Evolutionary conservation across 31 red algal genomes (phyloP).

Genomic region (Odonthalia washingtoniensis): DNA sequence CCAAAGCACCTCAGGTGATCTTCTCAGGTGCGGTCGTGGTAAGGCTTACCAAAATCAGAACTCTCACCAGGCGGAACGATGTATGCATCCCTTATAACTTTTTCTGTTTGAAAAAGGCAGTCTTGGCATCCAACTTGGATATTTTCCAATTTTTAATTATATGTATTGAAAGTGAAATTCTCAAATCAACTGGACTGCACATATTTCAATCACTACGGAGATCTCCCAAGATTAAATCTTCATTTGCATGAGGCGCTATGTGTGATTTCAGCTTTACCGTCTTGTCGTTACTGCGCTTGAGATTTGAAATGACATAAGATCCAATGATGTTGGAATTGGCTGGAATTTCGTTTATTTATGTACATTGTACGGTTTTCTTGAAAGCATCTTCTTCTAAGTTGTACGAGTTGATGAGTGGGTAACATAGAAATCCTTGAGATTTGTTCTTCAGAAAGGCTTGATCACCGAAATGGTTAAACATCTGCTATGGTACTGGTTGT

Average conservation of each 20-base stretch:
- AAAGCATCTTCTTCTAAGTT: no score
- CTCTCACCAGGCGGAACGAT: slow-evolving; percentile 24
- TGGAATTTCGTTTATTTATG: no score
- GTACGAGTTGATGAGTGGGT: no score
- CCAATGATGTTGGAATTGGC: slow-evolving; percentile 31
- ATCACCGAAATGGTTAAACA: no score
- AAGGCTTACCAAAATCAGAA: neutral
- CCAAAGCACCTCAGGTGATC: no score
- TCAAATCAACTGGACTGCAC: neutral
- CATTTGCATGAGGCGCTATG: slow-evolving; percentile 13
- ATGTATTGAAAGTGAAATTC: slow-evolving; percentile 7
- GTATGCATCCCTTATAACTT: neutral
- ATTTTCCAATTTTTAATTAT: neutral
- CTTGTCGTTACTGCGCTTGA: slow-evolving; percentile 15
- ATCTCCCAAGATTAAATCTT: slow-evolving; percentile 15
- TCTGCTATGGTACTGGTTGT: no score
- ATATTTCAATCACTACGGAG: neutral
- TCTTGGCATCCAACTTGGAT: slow-evolving; percentile 27
- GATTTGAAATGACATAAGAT: slow-evolving; percentile 23
- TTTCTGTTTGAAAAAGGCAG: no score
- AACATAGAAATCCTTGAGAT: no score
- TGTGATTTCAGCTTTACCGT: slow-evolving; percentile 15
- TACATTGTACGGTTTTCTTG: no score
- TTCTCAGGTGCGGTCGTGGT: no score
- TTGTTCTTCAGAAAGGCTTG: no score